These are phyloP conservation scores for Umbelopsis sp. DNA, from an alignment of 192 early-diverging fungal species.

Conservation along the genomic window DNA sequence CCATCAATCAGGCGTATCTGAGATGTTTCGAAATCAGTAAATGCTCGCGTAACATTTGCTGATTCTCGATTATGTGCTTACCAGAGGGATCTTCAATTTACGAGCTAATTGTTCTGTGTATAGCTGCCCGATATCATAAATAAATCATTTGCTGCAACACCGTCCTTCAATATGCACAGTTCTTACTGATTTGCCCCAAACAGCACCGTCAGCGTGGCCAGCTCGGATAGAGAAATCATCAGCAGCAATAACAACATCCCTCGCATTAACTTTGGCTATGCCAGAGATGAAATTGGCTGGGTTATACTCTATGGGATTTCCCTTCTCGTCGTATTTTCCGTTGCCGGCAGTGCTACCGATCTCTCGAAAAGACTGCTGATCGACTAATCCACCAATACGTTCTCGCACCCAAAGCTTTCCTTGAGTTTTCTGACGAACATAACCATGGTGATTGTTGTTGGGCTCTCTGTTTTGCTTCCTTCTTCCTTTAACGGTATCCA, in stretches of 20 bases:
- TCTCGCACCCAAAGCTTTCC: conserved; percentile 39
- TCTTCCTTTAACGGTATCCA: conserved; percentile 26
- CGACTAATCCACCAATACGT: conserved; percentile 35
- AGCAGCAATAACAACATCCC: conserved; percentile 36
- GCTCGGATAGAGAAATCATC: conserved; percentile 47
- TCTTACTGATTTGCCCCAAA: conserved; percentile 41
- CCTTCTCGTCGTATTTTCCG: conserved; percentile 32
- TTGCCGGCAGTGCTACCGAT: conserved; percentile 38
- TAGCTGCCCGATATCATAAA: neutral
- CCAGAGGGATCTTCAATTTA: conserved; percentile 33
- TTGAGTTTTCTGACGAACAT: conserved; percentile 40
- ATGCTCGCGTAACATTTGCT: neutral
- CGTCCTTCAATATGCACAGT: neutral
- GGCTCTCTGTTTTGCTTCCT: conserved; percentile 21
- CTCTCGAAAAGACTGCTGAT: conserved; percentile 33
- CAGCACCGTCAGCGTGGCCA: conserved; percentile 44
- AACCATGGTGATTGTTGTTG: conserved; percentile 30
- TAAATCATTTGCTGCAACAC: neutral
- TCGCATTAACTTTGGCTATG: conserved; percentile 24
- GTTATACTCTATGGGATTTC: conserved; percentile 7
- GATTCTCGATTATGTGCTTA: neutral
- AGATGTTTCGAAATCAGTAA: neutral
- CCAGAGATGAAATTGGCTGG: conserved; percentile 38
- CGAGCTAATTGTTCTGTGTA: conserved; percentile 38
- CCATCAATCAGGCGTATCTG: conserved; percentile 43